Evolutionary conservation across 140 eudicot species (phyloP).

Genomic region (Senecio squalidus): DNA sequence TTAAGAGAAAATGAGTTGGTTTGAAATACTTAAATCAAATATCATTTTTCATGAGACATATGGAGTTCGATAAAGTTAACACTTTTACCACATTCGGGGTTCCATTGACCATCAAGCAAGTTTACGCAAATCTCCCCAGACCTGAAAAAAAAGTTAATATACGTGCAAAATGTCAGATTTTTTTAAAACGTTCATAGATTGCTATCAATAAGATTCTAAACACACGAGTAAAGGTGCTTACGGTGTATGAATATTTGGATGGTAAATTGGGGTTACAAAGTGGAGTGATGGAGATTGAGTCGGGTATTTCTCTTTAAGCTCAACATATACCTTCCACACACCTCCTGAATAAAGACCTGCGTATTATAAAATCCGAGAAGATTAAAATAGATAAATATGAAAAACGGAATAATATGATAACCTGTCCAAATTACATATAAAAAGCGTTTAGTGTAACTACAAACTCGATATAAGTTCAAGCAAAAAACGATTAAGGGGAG

Average conservation of each 20-base stretch:
- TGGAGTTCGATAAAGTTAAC: not conserved
- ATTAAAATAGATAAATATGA: not conserved
- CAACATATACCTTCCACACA: slow-evolving; percentile 48
- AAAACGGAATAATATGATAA: not conserved
- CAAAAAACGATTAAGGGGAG: too few relatives aligned
- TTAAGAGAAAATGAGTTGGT: not conserved
- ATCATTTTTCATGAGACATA: not conserved
- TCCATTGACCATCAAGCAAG: slow-evolving; percentile 44
- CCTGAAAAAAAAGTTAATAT: slow-evolving; percentile 21
- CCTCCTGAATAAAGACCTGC: slow-evolving; percentile 50
- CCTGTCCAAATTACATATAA: too few relatives aligned
- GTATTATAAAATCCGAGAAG: too few relatives aligned
- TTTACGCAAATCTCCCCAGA: slow-evolving; percentile 44
- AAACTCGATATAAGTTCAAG: too few relatives aligned
- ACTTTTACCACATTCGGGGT: slow-evolving; percentile 41
- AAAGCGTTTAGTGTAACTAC: too few relatives aligned
- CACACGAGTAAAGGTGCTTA: slow-evolving; percentile 5
- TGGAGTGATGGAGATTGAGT: slow-evolving; percentile 43
- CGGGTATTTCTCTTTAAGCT: slow-evolving; percentile 53
- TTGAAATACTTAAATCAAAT: not conserved
- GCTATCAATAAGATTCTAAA: not conserved
- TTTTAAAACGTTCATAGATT: not conserved
- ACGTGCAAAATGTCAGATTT: slow-evolving; percentile 10
- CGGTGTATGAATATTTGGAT: slow-evolving; percentile 44
- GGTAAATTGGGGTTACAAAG: slow-evolving; percentile 39